Evolutionary conservation across 208 protist genomes (phyloP), one percentile per base, ranked within the genome.

Genomic region (Leishmania arabica): DNA sequence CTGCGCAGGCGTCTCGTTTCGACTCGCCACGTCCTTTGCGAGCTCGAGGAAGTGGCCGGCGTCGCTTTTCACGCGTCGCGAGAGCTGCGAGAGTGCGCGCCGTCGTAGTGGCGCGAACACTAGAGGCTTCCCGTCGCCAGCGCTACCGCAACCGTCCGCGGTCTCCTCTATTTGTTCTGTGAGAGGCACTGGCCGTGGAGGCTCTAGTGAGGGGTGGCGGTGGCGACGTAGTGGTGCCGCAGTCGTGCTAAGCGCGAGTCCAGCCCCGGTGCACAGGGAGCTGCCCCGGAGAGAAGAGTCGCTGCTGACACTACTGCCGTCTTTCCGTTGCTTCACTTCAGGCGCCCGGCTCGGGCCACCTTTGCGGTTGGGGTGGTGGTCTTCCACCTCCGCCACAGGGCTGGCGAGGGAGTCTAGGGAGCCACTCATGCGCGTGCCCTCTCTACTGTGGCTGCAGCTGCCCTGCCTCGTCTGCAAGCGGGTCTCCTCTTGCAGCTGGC

Each of bases 11-110:
- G 73, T 70, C 40, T 37, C 71, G 73, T 47, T 64, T 47, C 70
- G 45, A 49, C 31, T 72, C 64, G 31, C 65, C 7, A 64, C 17
- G 72, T 58, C 51, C 13, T 53, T 60, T 21, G 78, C 60, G 37
- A 85, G 58, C 27, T 78, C 69, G n/a, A 66, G 66, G 69, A 75
- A 51, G 24, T 70, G 60, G 11, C 6, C 37, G 4, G 62, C 37
- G 21, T 85, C 85, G 24, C 54, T 72, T 60, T 84, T 88, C 53
- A 88, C 85, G 40, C 85, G 85, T 34, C 69, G 81, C 17, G 81
- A 88, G 17, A 83, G 78, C 74, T 85, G 81, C 5, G 85, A 88
- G 34, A 83, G 31, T 54, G 85, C 79, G 54, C 82, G 82, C 45
- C 85, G 85, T 27, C 81, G 80, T 7, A 51, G 34, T 45, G 70